Conservation (phyloP, 2,329 filamentous ascomycete genomes). For the Aureobasidium sp. region DNA sequence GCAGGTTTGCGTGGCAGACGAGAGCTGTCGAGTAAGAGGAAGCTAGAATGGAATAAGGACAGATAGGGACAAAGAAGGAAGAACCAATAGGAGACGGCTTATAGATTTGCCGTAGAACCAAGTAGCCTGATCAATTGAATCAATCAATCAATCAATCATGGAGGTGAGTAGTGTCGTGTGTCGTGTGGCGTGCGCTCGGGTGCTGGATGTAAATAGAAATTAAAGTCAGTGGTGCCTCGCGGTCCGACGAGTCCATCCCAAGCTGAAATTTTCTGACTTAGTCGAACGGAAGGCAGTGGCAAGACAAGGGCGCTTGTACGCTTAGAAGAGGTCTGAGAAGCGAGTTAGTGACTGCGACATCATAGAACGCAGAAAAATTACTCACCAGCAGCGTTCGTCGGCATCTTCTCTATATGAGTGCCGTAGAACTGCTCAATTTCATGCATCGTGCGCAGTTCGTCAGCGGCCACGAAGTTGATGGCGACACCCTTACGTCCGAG, state of each 20-base stretch:
- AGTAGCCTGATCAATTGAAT: no score
- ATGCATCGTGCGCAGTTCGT: conserved; percentile 99
- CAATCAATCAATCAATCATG: no score
- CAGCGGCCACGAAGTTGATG: conserved; percentile 99
- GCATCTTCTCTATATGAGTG: conserved; percentile 99
- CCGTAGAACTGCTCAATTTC: conserved; percentile 99
- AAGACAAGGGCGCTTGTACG: not conserved
- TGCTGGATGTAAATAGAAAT: not conserved
- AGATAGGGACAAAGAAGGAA: no score
- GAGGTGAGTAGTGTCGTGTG: no score
- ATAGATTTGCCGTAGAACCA: no score
- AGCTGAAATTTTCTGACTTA: conserved; percentile 1
- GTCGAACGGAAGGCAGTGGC: not conserved
- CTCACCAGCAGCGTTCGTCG: conserved; percentile 84
- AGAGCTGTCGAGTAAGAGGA: no score
- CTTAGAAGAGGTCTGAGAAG: conserved; percentile 4
- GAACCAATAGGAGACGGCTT: no score
- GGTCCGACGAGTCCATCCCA: not conserved
- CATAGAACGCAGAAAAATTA: conserved; percentile 24
- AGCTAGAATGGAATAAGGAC: no score
- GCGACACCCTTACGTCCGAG: conserved; percentile 99
- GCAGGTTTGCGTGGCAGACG: no score
- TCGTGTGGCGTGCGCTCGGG: no score
- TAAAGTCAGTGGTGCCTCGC: not conserved
- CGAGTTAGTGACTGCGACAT: conserved; percentile 8